These are phyloP conservation scores for Periconia digitata DNA, from an alignment of 2,329 filamentous ascomycete genomes.

Conservation along the genomic window DNA sequence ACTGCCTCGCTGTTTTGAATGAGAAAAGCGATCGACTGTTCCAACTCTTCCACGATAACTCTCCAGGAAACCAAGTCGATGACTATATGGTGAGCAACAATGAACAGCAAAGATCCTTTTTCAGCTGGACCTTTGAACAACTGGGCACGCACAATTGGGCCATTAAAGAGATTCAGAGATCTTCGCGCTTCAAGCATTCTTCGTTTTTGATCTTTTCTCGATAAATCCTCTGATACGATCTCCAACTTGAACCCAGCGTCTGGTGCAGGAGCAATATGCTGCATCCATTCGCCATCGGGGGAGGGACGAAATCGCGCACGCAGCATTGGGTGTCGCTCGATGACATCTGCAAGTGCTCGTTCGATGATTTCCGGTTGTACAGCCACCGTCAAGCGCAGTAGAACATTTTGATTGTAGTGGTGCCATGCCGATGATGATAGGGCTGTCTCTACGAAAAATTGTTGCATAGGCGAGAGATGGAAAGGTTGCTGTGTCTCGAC, in stretches of 20 bases:
- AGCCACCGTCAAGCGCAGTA: slow-evolving; percentile 30
- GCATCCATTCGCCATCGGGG: not conserved
- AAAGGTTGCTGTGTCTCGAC: slow-evolving; percentile 13
- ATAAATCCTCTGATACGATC: too few relatives aligned
- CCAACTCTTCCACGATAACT: slow-evolving; percentile 43
- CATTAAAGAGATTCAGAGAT: not conserved
- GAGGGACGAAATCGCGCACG: slow-evolving; percentile 14
- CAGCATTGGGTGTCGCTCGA: slow-evolving; percentile 21
- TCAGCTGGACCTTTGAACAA: not conserved
- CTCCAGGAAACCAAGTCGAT: slow-evolving; percentile 49
- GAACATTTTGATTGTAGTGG: slow-evolving; percentile 42
- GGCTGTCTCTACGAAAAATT: slow-evolving; percentile 11
- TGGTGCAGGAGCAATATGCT: not conserved
- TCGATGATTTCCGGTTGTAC: slow-evolving; percentile 23
- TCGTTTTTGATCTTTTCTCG: too few relatives aligned
- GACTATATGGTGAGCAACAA: slow-evolving; percentile 30
- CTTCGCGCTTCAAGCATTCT: too few relatives aligned
- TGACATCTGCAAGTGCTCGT: slow-evolving; percentile 13
- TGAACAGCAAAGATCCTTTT: slow-evolving; percentile 16
- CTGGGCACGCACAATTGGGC: not conserved
- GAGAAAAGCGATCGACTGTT: slow-evolving; percentile 17
- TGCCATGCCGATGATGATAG: not conserved
- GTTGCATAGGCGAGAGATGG: slow-evolving; percentile 21
- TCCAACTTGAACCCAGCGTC: too few relatives aligned
- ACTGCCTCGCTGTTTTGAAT: too few relatives aligned